Conservation (phyloP, 1,284 basidiomycete genomes). For the Mycosarcoma mackinlayi region DNA sequence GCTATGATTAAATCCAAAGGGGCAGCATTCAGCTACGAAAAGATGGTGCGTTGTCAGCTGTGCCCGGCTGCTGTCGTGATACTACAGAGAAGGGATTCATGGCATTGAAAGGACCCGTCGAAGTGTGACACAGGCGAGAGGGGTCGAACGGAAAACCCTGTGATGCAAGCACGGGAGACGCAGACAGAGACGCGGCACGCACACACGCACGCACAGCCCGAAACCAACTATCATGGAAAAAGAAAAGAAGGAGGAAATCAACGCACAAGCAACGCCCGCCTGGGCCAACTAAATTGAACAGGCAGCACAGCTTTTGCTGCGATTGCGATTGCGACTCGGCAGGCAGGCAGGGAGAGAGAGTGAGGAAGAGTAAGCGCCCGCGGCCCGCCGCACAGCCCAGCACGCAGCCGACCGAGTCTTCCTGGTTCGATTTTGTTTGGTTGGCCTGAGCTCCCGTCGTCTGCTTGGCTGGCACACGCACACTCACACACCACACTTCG, state of each 20-base stretch:
- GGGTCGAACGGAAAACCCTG: neutral
- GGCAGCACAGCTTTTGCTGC: neutral
- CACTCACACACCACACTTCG: no score
- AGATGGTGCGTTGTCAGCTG: no score
- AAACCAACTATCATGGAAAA: constrained; percentile 1
- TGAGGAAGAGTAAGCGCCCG: neutral
- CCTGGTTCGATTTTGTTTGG: neutral
- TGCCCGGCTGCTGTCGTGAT: no score
- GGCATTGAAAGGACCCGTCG: no score
- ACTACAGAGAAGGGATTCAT: no score
- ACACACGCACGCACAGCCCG: constrained; percentile 27
- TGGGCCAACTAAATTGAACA: neutral
- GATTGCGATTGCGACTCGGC: no score
- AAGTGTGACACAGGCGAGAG: no score
- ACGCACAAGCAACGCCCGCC: no score
- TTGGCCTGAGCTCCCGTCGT: constrained; percentile 11
- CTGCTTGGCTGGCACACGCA: neutral
- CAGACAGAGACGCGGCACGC: constrained; percentile 1
- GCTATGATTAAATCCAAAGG: no score
- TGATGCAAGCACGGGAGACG: neutral
- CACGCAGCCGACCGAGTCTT: constrained; percentile 9
- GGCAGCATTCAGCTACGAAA: no score
- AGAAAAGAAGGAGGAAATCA: no score
- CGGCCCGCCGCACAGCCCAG: constrained; percentile 6
- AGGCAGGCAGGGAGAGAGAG: neutral